Evolutionary conservation across 2,329 filamentous ascomycete species (phyloP).

Genomic region (Seiridium unicorne): DNA sequence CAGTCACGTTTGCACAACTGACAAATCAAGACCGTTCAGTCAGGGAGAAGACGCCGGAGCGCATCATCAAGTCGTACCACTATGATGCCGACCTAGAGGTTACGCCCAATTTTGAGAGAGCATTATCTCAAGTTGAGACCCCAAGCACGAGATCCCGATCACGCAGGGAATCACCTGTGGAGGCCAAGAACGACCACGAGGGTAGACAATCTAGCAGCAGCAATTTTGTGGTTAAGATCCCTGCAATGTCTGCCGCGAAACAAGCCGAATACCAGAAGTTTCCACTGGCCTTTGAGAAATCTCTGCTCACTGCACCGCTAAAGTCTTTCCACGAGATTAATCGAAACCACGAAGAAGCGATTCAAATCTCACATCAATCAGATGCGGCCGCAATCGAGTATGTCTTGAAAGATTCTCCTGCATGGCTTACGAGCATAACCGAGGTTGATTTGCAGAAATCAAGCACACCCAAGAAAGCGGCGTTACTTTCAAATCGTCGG

Average conservation of each 20-base stretch:
- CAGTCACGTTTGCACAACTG: background rate
- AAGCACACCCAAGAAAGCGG: background rate
- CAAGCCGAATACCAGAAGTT: constrained; percentile 6
- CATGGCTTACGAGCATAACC: constrained; percentile 17
- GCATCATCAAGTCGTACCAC: background rate
- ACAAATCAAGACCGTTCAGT: background rate
- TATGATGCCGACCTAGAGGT: constrained; percentile 5
- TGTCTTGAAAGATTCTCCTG: constrained; percentile 18
- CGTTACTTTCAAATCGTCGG: background rate
- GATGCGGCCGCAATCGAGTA: constrained; percentile 16
- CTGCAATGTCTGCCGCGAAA: background rate
- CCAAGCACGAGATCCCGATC: constrained; percentile 1
- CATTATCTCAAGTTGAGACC: constrained; percentile 8
- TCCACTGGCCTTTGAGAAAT: background rate
- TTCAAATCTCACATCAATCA: constrained; percentile 9
- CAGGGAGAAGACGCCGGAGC: background rate
- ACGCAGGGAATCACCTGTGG: background rate
- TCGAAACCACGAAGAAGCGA: background rate
- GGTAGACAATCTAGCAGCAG: background rate
- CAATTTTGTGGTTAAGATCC: constrained; percentile 5
- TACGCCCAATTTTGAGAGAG: constrained; percentile 6
- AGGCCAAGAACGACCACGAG: background rate
- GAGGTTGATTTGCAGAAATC: background rate
- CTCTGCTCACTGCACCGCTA: background rate
- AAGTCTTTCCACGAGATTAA: constrained; percentile 6